Evolutionary conservation across 2,329 filamentous ascomycete genomes (phyloP).

Genomic region (Cladobotryum protrusum): DNA sequence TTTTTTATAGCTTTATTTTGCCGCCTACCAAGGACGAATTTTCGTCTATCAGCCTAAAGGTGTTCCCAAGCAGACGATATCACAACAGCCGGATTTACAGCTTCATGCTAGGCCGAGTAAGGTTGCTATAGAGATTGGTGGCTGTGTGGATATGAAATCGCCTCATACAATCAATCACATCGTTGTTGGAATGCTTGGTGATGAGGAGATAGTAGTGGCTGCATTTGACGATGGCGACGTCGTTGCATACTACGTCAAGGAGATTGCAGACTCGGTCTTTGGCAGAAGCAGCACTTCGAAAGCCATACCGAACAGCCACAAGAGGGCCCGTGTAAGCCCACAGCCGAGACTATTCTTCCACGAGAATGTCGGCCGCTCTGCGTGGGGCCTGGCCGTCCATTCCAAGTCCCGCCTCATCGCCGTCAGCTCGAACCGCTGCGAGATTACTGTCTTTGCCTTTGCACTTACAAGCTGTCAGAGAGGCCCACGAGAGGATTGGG

Average conservation of each 20-base stretch:
- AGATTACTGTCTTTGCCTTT: conserved; percentile 49
- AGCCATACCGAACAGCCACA: conserved; percentile 8
- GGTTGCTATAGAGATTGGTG: conserved; percentile 36
- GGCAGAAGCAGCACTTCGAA: conserved; percentile 6
- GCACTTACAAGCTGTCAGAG: conserved; percentile 24
- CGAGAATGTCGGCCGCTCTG: conserved; percentile 68
- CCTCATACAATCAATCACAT: conserved; percentile 65
- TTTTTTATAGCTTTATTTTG: conserved; percentile 49
- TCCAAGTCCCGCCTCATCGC: conserved; percentile 76
- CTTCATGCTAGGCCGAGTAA: conserved; percentile 39
- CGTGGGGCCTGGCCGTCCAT: conserved; percentile 87
- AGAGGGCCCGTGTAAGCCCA: conserved; percentile 13
- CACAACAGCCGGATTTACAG: conserved; percentile 42
- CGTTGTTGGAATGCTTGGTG: conserved; percentile 61
- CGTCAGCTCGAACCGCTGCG: conserved; percentile 67
- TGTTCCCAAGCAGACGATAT: conserved; percentile 42
- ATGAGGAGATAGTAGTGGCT: conserved; percentile 61
- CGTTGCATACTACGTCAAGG: conserved; percentile 59
- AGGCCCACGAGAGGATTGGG: background rate
- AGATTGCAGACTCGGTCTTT: conserved; percentile 41
- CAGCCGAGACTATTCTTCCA: conserved; percentile 55
- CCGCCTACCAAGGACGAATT: conserved; percentile 50
- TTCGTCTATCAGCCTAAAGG: conserved; percentile 49
- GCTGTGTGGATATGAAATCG: conserved; percentile 44
- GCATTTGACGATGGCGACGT: conserved; percentile 73